phyloP scores from a whole-genome alignment of 352 stramenopile species.

The Pythium biforme region DNA sequence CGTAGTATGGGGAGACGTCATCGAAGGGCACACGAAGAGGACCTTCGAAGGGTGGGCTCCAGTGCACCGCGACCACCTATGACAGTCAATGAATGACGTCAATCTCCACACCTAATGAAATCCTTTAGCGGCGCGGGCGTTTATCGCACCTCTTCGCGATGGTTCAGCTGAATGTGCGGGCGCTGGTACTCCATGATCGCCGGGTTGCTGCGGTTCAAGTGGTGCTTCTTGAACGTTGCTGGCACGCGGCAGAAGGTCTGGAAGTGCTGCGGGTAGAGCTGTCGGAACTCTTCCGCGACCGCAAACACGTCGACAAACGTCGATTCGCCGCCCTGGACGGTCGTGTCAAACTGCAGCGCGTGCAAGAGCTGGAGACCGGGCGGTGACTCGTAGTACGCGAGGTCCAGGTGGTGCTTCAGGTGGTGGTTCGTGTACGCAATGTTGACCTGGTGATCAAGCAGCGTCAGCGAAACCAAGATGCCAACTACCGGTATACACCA shows the following conservation, averaged over 20 bases:
- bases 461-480: not conserved
- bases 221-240: constrained; percentile 94
- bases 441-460: constrained; percentile 70
- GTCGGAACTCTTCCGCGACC: constrained; percentile 66
- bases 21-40: constrained; percentile 81
- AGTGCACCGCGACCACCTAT: constrained; percentile 89
- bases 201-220: constrained; percentile 84
- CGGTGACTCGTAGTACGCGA: constrained; percentile 97
- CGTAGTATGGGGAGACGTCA: constrained; percentile 76
- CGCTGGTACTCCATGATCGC: constrained; percentile 93
- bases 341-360: constrained; percentile 85
- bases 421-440: constrained; percentile 92
- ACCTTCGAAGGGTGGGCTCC: constrained; percentile 94
- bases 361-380: constrained; percentile 95
- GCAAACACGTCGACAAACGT: constrained; percentile 87
- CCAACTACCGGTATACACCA: not conserved
- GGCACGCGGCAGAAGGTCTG: constrained; percentile 78
- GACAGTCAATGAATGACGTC: not conserved
- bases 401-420: constrained; percentile 93
- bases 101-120: not conserved
- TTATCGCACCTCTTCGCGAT: constrained; percentile 62
- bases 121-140: too few relatives aligned
- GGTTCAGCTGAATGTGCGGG: constrained; percentile 91
- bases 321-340: constrained; percentile 79
- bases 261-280: constrained; percentile 65